Evolutionary conservation across 495 filamentous ascomycete species (phyloP), one percentile per base, ranked within the genome.

Genomic region (Penicillium dipodomyicola): DNA sequence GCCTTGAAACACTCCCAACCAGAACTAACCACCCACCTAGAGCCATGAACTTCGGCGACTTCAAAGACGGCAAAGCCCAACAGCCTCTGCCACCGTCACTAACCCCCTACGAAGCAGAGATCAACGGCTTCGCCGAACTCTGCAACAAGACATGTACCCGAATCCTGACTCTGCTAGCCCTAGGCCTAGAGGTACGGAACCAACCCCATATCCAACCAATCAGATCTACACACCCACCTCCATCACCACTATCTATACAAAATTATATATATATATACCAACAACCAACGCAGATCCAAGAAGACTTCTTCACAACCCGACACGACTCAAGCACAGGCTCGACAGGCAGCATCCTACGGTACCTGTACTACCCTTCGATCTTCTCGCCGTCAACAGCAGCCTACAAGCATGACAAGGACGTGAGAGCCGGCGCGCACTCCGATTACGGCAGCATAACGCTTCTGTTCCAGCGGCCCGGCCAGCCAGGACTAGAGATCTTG

Each of bases 21-120:
- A 52, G 41, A 45, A 50, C 45, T 54, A 39, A 56, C 32, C 48
- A 35, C 22, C n/a, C 56, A 50, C 27, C 20, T 60, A 96, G 92
- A 79, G 90, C 87, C 43, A 89, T 98, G 79, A 98, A 98, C 74
- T 86, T 98, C 49, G 90, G 89, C 64, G 83, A 88, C 70, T 96
- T 92, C 71, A 44, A 73, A 45, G 59, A 86, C 59, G 79, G 81
- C 66, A 85, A 89, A 72, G 82, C 90, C 30, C 87, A 91, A 55
- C 94, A 97, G 67, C 87, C 89, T 29, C 78, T 97, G 9, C 90
- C 93, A 0, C 65, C 74, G 20, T 71, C 80, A 11, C 82, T 98
- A n/a, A 60, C 70, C 22, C 52, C 80, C 8, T 70, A 87, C 57
- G 81, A 89, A 65, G 56, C 74, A 9, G 75, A 86, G 11, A 80